Evolutionary conservation across 176 grass and related monocot species (phyloP).

Genomic region (Panicum miliaceum): DNA sequence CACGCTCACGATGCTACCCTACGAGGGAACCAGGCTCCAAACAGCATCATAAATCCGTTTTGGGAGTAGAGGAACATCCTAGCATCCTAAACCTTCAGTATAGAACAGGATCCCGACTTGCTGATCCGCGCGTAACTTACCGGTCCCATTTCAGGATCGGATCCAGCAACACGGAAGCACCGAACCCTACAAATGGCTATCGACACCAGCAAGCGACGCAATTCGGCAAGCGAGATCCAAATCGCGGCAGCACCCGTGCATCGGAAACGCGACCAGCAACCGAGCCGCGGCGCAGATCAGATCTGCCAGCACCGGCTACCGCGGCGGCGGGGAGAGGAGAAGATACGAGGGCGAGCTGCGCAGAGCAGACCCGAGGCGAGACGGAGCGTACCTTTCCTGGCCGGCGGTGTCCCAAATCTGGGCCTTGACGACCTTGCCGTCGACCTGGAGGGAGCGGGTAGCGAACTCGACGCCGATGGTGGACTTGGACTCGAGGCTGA

Average conservation of each 20-base stretch:
- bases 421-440: slow-evolving; percentile 88
- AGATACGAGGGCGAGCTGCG: not conserved
- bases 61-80: not conserved
- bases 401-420: slow-evolving; percentile 99
- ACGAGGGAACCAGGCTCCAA: not conserved
- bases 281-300: not conserved
- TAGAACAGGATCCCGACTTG: not conserved
- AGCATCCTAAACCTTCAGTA: not conserved
- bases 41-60: not conserved
- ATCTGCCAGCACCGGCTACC: not conserved
- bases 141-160: not conserved
- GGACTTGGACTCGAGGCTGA: slow-evolving; percentile 99
- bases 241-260: not conserved
- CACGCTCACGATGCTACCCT: no score
- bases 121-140: not conserved
- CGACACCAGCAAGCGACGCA: slow-evolving; percentile 14
- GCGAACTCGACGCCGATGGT: slow-evolving; percentile 99
- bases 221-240: slow-evolving; percentile 51
- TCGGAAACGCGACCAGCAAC: not conserved
- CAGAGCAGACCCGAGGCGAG: not conserved
- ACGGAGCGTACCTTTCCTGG: slow-evolving; percentile 52
- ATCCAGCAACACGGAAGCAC: not conserved
- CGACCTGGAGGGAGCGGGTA: slow-evolving; percentile 74
- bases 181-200: not conserved
- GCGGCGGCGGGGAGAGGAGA: not conserved